These are phyloP conservation scores for Mycothermus thermophilus DNA, from an alignment of 495 filamentous ascomycete species.

Conservation along the genomic window DNA sequence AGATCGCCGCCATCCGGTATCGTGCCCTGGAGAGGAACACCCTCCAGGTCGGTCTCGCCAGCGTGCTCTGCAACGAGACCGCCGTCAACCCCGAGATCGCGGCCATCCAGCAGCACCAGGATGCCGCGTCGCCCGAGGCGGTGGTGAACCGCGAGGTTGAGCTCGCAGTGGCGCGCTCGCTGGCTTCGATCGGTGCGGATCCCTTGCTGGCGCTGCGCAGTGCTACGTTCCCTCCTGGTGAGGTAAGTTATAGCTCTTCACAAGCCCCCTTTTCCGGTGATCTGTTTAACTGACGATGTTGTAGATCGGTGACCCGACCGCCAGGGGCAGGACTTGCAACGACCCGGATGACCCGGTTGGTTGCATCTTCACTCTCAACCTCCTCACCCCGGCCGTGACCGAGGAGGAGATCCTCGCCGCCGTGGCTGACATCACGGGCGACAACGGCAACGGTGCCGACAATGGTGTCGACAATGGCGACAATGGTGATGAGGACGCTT, in stretches of 20 bases:
- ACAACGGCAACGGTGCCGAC: slow-evolving; percentile 26
- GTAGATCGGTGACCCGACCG: slow-evolving; percentile 42
- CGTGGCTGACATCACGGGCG: slow-evolving; percentile 22
- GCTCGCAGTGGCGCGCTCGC: slow-evolving; percentile 39
- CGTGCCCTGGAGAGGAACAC: slow-evolving; percentile 54
- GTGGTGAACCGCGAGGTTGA: slow-evolving; percentile 42
- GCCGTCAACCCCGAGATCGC: slow-evolving; percentile 58
- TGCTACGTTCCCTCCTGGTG: slow-evolving; percentile 46
- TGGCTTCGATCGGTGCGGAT: slow-evolving; percentile 44
- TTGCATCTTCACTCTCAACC: slow-evolving; percentile 49
- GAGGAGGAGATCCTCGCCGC: slow-evolving; percentile 41
- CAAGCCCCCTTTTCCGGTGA: no score
- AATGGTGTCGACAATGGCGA: slow-evolving; percentile 33
- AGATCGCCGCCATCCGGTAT: slow-evolving; percentile 46
- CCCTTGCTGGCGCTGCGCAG: slow-evolving; percentile 40
- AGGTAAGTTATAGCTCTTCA: slow-evolving; percentile 28
- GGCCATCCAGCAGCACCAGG: slow-evolving; percentile 50
- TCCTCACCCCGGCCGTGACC: slow-evolving; percentile 45
- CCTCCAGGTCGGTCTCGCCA: slow-evolving; percentile 38
- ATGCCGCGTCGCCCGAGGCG: slow-evolving; percentile 41
- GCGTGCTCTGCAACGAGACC: slow-evolving; percentile 41
- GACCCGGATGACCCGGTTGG: slow-evolving; percentile 35
- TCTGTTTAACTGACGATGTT: no score
- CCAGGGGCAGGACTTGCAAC: slow-evolving; percentile 45
- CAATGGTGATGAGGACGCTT: slow-evolving; percentile 11